Evolutionary conservation across 805 yeast species (phyloP).

Genomic region (Candida silvicultrix): DNA sequence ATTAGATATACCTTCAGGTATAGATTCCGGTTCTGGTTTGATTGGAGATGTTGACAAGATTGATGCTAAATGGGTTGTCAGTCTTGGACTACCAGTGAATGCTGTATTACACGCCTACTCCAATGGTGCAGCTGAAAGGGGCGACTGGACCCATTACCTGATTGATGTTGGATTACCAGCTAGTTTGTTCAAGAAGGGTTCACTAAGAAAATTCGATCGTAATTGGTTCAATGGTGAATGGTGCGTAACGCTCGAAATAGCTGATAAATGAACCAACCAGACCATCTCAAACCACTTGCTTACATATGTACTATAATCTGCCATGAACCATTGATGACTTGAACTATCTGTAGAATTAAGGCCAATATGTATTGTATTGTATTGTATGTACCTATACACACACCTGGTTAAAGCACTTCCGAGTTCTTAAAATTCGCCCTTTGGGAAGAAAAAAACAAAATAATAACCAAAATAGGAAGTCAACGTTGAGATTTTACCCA

Average conservation of each 20-base stretch:
- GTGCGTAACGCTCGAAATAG: slow-evolving; percentile 8
- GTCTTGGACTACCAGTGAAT: slow-evolving; percentile 68
- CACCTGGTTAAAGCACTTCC: too few species aligned
- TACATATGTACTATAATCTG: background rate
- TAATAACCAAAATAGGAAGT: background rate
- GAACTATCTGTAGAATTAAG: background rate
- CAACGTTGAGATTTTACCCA: too few species aligned
- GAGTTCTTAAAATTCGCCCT: background rate
- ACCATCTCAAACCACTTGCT: background rate
- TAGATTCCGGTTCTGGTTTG: slow-evolving; percentile 75
- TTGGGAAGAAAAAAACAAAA: too few species aligned
- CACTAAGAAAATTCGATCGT: slow-evolving; percentile 43
- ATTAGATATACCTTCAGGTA: slow-evolving; percentile 75
- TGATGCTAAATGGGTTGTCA: slow-evolving; percentile 51
- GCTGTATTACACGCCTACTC: slow-evolving; percentile 57
- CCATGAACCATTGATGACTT: background rate
- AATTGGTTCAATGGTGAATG: slow-evolving; percentile 19
- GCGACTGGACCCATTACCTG: slow-evolving; percentile 50
- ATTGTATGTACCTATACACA: too few species aligned
- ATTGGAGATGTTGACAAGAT: slow-evolving; percentile 29
- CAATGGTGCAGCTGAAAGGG: slow-evolving; percentile 40
- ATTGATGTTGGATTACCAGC: slow-evolving; percentile 70
- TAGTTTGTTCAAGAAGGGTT: slow-evolving; percentile 39
- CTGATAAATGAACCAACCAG: background rate
- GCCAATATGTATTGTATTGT: too few species aligned